Evolutionary conservation across 768 basidiomycete species (phyloP).

Genomic region (Tylopilus rubrobrunneus): DNA sequence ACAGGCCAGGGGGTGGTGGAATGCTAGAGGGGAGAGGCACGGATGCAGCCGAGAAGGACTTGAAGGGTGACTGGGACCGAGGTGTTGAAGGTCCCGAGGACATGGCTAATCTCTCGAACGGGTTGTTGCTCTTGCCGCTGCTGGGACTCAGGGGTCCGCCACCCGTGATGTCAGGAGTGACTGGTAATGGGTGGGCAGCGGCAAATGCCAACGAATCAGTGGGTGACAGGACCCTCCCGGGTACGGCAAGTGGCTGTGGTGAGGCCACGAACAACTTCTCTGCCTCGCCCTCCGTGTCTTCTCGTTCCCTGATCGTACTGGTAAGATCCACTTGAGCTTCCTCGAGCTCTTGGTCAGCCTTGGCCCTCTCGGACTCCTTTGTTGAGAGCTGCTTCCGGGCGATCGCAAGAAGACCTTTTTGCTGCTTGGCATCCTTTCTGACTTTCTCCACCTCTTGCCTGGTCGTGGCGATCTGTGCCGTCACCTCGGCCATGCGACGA

Average conservation of each 20-base stretch:
- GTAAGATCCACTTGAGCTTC: slow-evolving; percentile 56
- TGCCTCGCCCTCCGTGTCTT: slow-evolving; percentile 49
- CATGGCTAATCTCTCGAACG: slow-evolving; percentile 73
- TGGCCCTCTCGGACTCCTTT: slow-evolving; percentile 74
- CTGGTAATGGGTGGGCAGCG: slow-evolving; percentile 67
- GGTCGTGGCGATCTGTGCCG: slow-evolving; percentile 63
- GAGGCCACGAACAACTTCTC: slow-evolving; percentile 21
- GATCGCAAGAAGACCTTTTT: slow-evolving; percentile 92
- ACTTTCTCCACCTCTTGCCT: slow-evolving; percentile 80
- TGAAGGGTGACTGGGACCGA: slow-evolving; percentile 60
- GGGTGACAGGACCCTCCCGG: slow-evolving; percentile 20
- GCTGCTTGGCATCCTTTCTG: slow-evolving; percentile 93
- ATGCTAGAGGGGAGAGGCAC: slow-evolving; percentile 35
- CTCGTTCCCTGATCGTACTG: slow-evolving; percentile 51
- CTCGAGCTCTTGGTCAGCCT: slow-evolving; percentile 66
- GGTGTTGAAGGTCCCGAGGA: slow-evolving; percentile 36
- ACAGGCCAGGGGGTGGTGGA: slow-evolving; percentile 9
- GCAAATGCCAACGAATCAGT: slow-evolving; percentile 52
- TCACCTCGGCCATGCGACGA: slow-evolving; percentile 76
- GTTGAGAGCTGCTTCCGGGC: slow-evolving; percentile 89
- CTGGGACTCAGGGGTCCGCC: slow-evolving; percentile 39
- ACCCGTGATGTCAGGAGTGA: slow-evolving; percentile 59
- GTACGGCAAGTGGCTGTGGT: slow-evolving; percentile 11
- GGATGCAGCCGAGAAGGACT: slow-evolving; percentile 42
- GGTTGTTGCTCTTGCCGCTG: slow-evolving; percentile 78